Percentiles rank a stretch among this genome's conserved stretches.
phyloP scores from a whole-genome alignment of 2,329 filamentous ascomycete species.

The Beauveria sp. region DNA sequence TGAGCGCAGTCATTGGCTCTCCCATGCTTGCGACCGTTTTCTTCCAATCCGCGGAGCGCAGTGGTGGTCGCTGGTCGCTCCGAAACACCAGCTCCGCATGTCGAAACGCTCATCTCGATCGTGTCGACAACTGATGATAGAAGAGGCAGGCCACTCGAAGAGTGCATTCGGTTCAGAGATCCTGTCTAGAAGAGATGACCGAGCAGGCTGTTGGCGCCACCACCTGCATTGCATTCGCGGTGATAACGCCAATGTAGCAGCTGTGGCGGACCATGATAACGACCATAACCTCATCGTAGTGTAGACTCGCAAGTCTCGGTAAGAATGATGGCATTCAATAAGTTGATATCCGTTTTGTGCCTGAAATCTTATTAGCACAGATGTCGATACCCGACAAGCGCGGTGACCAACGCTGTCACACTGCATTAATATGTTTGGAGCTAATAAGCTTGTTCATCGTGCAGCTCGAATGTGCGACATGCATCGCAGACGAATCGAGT shows the following conservation, averaged over 20 bases:
- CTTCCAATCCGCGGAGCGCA: not conserved
- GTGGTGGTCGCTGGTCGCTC: too few species aligned
- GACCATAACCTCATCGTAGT: not conserved
- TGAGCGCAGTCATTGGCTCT: not conserved
- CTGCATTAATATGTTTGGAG: not conserved
- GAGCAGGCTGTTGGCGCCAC: slow-evolving; percentile 6
- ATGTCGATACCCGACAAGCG: not conserved
- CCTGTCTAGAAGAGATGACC: not conserved
- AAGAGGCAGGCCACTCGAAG: not conserved
- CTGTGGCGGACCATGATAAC: not conserved
- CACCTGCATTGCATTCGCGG: slow-evolving; percentile 11
- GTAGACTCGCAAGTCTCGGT: not conserved
- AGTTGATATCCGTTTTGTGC: not conserved
- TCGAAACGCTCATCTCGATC: not conserved
- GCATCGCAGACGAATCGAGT: slow-evolving; percentile 2
- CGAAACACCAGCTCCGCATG: not conserved
- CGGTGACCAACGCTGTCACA: not conserved
- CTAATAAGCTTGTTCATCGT: not conserved
- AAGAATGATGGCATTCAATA: too few species aligned
- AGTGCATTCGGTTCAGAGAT: not conserved
- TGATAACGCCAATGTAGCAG: not conserved
- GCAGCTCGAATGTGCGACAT: not conserved
- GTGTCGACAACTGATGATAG: not conserved
- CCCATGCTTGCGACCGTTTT: not conserved
- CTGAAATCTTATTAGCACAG: not conserved